These are phyloP conservation scores for Ganoderma resinaceum DNA, from an alignment of 1,284 basidiomycete genomes.

Conservation along the genomic window DNA sequence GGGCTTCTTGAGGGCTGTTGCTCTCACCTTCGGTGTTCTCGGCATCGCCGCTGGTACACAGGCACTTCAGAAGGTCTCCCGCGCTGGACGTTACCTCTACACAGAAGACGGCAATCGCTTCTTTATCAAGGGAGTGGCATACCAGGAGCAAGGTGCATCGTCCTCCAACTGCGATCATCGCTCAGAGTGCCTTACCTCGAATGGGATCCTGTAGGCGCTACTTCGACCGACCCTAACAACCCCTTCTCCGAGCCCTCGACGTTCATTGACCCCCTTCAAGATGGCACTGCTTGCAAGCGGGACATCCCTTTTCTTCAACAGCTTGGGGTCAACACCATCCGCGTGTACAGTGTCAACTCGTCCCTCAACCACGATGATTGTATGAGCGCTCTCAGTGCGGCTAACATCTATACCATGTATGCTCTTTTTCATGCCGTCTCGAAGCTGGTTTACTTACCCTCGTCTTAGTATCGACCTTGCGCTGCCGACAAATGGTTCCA, in stretches of 20 bases:
- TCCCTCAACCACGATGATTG: slow-evolving; percentile 86
- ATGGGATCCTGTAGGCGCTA: slow-evolving; percentile 30
- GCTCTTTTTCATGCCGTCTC: slow-evolving; percentile 36
- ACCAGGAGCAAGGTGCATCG: slow-evolving; percentile 82
- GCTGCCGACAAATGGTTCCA: slow-evolving; percentile 86
- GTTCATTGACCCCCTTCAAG: slow-evolving; percentile 80
- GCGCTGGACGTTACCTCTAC: slow-evolving; percentile 83
- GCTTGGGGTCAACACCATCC: slow-evolving; percentile 77
- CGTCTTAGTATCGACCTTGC: slow-evolving; percentile 80
- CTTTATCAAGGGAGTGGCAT: slow-evolving; percentile 92
- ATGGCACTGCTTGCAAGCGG: slow-evolving; percentile 72
- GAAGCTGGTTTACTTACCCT: slow-evolving; percentile 18
- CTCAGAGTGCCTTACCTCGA: background rate
- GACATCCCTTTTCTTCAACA: slow-evolving; percentile 81
- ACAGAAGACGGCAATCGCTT: slow-evolving; percentile 76
- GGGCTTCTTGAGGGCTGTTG: slow-evolving; percentile 28
- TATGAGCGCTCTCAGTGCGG: slow-evolving; percentile 79
- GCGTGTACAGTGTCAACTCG: slow-evolving; percentile 88
- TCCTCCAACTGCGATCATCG: background rate
- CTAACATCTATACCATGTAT: slow-evolving; percentile 90
- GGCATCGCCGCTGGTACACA: slow-evolving; percentile 48
- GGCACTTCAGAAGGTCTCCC: slow-evolving; percentile 66
- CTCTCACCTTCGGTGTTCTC: slow-evolving; percentile 37
- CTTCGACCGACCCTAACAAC: slow-evolving; percentile 58
- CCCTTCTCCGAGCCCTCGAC: slow-evolving; percentile 81